Evolutionary conservation across 202 grass and related monocot species (phyloP).

Genomic region (Setaria italica): DNA sequence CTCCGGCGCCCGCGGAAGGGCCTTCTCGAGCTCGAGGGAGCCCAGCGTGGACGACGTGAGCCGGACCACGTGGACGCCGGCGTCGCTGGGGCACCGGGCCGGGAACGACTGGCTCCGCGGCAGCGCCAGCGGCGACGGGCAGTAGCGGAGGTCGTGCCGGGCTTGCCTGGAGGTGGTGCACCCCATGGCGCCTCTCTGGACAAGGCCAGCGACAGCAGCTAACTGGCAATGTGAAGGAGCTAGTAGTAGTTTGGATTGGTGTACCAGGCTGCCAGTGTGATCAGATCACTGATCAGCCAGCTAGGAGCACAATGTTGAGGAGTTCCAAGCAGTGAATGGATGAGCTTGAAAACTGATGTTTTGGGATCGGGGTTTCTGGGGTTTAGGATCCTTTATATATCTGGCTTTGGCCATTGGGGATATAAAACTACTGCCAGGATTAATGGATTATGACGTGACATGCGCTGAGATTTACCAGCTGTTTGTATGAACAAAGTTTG

Average conservation of each 20-base stretch:
- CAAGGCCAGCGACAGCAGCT: not conserved
- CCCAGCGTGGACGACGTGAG: constrained; percentile 76
- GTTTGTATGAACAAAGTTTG: constrained; percentile 10
- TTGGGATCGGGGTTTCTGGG: constrained; percentile 58
- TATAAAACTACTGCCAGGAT: constrained; percentile 28
- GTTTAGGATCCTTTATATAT: constrained; percentile 49
- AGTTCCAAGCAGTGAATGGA: constrained; percentile 46
- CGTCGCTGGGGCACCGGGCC: constrained; percentile 29
- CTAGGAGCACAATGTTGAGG: constrained; percentile 33
- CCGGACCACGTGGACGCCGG: constrained; percentile 60
- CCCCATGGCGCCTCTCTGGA: constrained; percentile 56
- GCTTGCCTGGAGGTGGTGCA: constrained; percentile 88
- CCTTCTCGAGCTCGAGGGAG: constrained; percentile 63
- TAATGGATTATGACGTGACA: not conserved
- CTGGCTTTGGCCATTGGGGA: constrained; percentile 37
- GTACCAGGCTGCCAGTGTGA: not conserved
- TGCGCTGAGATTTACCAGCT: not conserved
- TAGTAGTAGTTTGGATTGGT: not conserved
- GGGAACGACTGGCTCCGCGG: constrained; percentile 61
- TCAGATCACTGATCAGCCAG: not conserved
- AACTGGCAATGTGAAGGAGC: constrained; percentile 24
- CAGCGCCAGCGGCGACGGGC: constrained; percentile 60
- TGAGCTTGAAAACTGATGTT: constrained; percentile 63
- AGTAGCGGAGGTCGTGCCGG: constrained; percentile 65
- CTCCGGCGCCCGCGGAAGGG: constrained; percentile 25